Evolutionary conservation across 371 early-diverging fungal species (phyloP), one percentile per base, ranked within the genome.

Genomic region (Mortierella sp.): DNA sequence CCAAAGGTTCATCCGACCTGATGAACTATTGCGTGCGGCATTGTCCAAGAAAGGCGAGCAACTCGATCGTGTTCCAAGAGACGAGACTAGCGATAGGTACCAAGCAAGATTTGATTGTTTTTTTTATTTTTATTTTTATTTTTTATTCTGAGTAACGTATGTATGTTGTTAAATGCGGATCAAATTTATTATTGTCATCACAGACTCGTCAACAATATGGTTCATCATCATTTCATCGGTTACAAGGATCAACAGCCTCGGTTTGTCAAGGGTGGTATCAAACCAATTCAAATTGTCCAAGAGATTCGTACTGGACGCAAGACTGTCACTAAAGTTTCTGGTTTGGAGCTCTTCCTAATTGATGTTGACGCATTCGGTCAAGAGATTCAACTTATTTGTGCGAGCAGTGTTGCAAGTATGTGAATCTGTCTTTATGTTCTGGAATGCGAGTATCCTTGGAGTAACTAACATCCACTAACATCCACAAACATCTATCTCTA

Each of bases 241-340:
- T 62, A 71, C 66, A 72, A 65, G 43, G 72, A 64, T n/a, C 72
- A 79, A 24, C 62, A 75, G 26, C 71, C 71, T 12, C 67, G 70
- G 30, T 81, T 76, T 55, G 73, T 76, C 57, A 81, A 73, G 57
- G 83, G 83, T 18, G 77, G 62, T 8, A 86, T 89, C 10, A 89
- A 88, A 35, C 88, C 92, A 4, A 78, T 93, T 37, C 78, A 85
- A 57, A 86, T 94, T 30, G 81, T 83, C 1, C 88, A 92, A 64
- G 92, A 93, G 72, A 81, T 87, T 11, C 86, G 93, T 35, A 89
- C 88, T 55, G 91, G 91, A 24, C 86, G 90, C 49, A 93, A 92
- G 78, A 88, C 88, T 9, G 87, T 91, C 20, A 93, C 93, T 18
- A 86, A 86, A 61, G 83, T 94, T 16, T 86, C 86, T 9, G 92